Base-by-base conservation (phyloP, 148 eudicot genomes). In the Vaccinium macrocarpon region DNA sequence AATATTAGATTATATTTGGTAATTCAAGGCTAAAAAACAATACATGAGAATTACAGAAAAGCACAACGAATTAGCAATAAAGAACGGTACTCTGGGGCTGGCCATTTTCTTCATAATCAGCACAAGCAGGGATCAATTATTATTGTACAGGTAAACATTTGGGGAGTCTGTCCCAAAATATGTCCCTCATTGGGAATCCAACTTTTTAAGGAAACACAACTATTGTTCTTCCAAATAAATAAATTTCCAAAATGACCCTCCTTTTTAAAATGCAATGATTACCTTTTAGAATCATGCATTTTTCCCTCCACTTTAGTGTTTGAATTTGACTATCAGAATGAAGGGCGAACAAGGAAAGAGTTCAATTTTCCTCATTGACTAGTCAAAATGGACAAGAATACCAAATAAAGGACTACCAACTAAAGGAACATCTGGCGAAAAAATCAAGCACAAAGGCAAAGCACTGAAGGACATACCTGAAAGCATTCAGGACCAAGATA, bases 401-500 rank as follows among this genome's bases (percentile, higher is more conserved):
- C 18, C 73, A 18, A 62, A 32, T 7, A 29, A 76, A 62, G 49
- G 59, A 77, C 59, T 27, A 64, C 18, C 73, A 18, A 62, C 50
- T 6, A 29, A 76, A 64, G 49, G 59, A 77, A 49, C 21, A 29
- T 48, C 13, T 64, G 27, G 11, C 12, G 19, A 29, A 77, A 49
- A 15, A 50, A 57, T 59, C 61, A 52, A 52, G 12, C 3, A 56
- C 49, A 81, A 76, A 49, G 51, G 19, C 10, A n/a, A 81, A 83
- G 29, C 23, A 14, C n/a, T 19, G 27, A 51, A 3, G 49, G 70
- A 87, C 19, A 77, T 14, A 88, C 88, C 88, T 86, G 88, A 52
- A 88, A 86, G 35, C 61, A 32, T 8, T 86, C 68, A 48, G 81
- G 84, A 71, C 90, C 88, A 48, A 88, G 84, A 84, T 76, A 86